Evolutionary conservation across 768 basidiomycete genomes (phyloP), one percentile per base, ranked within the genome.

Genomic region (Epithele typhae): DNA sequence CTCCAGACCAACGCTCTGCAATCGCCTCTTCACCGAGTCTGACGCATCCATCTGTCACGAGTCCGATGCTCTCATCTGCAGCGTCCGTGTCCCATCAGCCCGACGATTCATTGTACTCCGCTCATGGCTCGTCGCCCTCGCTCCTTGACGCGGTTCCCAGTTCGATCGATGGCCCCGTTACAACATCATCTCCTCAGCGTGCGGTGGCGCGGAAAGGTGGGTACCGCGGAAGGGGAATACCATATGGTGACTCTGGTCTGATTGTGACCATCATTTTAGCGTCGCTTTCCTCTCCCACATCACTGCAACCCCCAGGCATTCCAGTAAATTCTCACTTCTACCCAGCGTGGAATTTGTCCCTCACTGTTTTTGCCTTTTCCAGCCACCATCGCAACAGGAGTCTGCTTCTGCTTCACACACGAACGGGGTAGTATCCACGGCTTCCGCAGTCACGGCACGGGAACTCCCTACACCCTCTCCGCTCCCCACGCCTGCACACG

Each of bases 31-130:
- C 89, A 8, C 88, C 89, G 23, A 92, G 88, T 61, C 68, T 91
- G 45, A 91, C 89, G n/a, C 87, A 91, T 65, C 83, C 79, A 32
- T 90, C 89, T 5, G 72, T 84, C 40, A 84, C 86, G 46, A 92
- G 88, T 53, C 88, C 88, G 0, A 82, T 89, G 71, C 57, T 90
- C 43, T 90, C 88, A 15, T 88, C 78, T 21, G 84, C 87, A 30
- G 76, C 71, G 25, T 77, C 77, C 39, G 68, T 61, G 38, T 77
- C 78, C 12, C 81, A 77, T 41, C 82, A 81, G 42, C 83, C 73
- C 4, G 75, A 78, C 48, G 73, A 78, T 27, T 81, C 78, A 21
- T 85, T 87, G 21, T 84, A 82, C 59, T 85, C 84, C 37, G 77
- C 76, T 10, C 76, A 82, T 60, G 79, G 81, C 52, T 88, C 87